Evolutionary conservation across 441 rosid genomes (phyloP), one percentile per base, ranked within the genome.

Genomic region (Omphalea diandra): DNA sequence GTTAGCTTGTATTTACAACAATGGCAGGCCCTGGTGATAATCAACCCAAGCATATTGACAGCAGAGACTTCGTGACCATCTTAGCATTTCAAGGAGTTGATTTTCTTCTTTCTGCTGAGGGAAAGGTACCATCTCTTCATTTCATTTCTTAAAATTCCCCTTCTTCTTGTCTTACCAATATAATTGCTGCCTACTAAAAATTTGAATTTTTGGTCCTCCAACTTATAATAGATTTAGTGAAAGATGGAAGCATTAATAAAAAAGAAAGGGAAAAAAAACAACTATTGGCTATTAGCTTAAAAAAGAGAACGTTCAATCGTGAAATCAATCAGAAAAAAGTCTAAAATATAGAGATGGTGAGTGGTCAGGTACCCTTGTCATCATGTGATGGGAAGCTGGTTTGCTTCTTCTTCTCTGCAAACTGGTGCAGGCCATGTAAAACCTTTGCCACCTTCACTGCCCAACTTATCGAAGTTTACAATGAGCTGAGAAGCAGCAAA

Each of bases 351-450:
- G 44, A 52, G 15, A 29, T 67, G 18, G 29, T 70, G 59, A 38
- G 27, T 61, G n/a, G n/a, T 77, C 80, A 89, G 95, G 90, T 89
- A 58, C 86, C 93, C 17, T 61, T 87, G 67, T 77, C 88, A 69
- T 82, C 84, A 27, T 74, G 81, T 63, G 83, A 74, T 31, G 86
- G 87, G 55, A 88, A 75, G 82, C 72, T 71, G 15, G 64, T 85
- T 70, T 89, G 86, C 81, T 84, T 89, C 70, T 85, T 89, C 80
- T 91, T 89, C 81, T 91, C 95, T 1, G 95, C 93, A 72, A 89
- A 85, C 83, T 87, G 95, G 97, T 86, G 97, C 82, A 84, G 86
- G 78, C 97, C 97, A 26, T 89, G 95, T 70, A 86, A 82, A 62
- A 60, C 74, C 46, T 91, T 91, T 72, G 75, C 68, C 33, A 71